Base-by-base conservation (phyloP, 2,329 filamentous ascomycete species). In the Ascochyta pisi region DNA sequence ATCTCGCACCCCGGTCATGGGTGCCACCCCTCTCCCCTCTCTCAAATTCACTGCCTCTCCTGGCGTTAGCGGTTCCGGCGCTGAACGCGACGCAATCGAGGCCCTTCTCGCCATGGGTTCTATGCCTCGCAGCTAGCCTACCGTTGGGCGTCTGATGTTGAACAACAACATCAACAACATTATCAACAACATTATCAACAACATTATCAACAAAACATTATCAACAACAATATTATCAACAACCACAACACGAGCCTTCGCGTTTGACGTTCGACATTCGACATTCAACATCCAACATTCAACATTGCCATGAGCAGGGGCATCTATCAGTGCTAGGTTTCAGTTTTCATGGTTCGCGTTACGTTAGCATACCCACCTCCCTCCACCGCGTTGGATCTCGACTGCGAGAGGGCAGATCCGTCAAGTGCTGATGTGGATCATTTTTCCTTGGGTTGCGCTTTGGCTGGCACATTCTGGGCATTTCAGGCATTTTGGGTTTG, bases 51-150 rank as follows among this genome's bases (percentile, higher is more conserved):
- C 66, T 68, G 67, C 63, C 62, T 62, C 65, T 56, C 62, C 65
- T 61, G 68, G 66, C 48, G 54, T 51, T 50, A 53, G 63, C 60
- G 68, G 63, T 38, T 66, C 64, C 49, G 66, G 67, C 45, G 84
- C 86, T 76, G 91, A 94, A 81, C 88, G 88, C 67, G 90, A 92
- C 76, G 91, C 91, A 51, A 85, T 93, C 62, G 90, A 92, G 76
- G 91, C 90, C 63, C 85, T 94, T 70, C 81, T 95, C 70, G 86
- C 87, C 75, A 88, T 95, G 76, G 89, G 90, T 78, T 93, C 90
- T 51, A 81, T 82, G 78, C 53, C 53, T 46, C 53, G 47, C 33
- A 44, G 37, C 23, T 56, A 51, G 33, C 82, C 74, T 76, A n/a
- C 29, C 34, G 16, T 38, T 38, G 13, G 29, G 41, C 35, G 7